These are phyloP conservation scores for Penicillium sp. DNA, from an alignment of 2,329 filamentous ascomycete species.

Conservation along the genomic window DNA sequence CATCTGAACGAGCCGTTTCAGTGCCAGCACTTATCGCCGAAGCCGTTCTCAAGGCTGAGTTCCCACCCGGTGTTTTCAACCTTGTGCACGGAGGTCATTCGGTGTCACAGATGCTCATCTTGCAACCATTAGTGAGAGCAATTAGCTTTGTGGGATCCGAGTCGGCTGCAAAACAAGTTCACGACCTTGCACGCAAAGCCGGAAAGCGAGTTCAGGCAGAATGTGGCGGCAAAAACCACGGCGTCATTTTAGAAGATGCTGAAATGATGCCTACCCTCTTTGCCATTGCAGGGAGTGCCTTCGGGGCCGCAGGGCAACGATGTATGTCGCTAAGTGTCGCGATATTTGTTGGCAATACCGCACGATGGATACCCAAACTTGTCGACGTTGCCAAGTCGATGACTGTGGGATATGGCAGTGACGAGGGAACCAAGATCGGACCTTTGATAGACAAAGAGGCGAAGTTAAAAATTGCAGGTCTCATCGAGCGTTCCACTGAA, in stretches of 20 bases:
- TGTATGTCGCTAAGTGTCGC: constrained; percentile 66
- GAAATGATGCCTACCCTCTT: constrained; percentile 67
- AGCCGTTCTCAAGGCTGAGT: constrained; percentile 59
- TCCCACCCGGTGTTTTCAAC: constrained; percentile 64
- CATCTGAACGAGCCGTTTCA: constrained; percentile 62
- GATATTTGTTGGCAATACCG: constrained; percentile 62
- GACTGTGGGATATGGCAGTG: constrained; percentile 61
- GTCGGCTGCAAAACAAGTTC: constrained; percentile 66
- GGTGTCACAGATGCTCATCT: constrained; percentile 65
- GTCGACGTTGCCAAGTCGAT: constrained; percentile 60
- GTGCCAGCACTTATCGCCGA: constrained; percentile 63
- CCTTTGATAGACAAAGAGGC: constrained; percentile 61
- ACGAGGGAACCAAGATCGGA: constrained; percentile 60
- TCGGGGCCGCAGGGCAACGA: constrained; percentile 65
- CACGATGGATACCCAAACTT: constrained; percentile 62
- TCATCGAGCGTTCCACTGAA: constrained; percentile 60
- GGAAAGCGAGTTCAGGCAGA: constrained; percentile 68
- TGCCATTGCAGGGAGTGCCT: constrained; percentile 65
- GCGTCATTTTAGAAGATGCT: constrained; percentile 62
- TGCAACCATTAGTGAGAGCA: constrained; percentile 65
- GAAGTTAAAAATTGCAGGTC: constrained; percentile 58
- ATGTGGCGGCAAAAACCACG: constrained; percentile 67
- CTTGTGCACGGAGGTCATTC: constrained; percentile 62
- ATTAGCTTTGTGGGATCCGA: constrained; percentile 66
- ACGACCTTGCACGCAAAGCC: constrained; percentile 58